Evolutionary conservation across 495 filamentous ascomycete genomes (phyloP).

Genomic region (Penicillium argentinense): DNA sequence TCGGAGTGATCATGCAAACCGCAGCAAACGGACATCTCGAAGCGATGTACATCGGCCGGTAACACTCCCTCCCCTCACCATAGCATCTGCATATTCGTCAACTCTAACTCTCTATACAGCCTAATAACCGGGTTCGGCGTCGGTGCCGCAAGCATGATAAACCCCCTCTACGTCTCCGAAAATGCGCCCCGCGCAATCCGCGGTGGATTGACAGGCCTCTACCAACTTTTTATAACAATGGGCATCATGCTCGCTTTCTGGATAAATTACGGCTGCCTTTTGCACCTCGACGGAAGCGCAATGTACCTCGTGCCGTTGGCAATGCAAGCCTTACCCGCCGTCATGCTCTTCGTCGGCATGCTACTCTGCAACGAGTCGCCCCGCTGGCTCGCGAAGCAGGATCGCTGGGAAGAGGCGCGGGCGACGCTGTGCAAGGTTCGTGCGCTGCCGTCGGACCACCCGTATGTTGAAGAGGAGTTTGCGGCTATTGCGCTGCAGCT

Average conservation of each 20-base stretch:
- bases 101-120: constrained; percentile 18
- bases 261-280: constrained; percentile 61
- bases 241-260: constrained; percentile 69
- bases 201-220: constrained; percentile 66
- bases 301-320: constrained; percentile 69
- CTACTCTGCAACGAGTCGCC: constrained; percentile 66
- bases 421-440: constrained; percentile 55
- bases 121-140: constrained; percentile 67
- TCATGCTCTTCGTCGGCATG: constrained; percentile 60
- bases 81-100: not conserved
- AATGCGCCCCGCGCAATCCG: constrained; percentile 72
- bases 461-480: constrained; percentile 66
- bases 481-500: constrained; percentile 63
- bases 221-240: constrained; percentile 64
- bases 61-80: constrained; percentile 4
- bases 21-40: constrained; percentile 52
- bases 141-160: constrained; percentile 64
- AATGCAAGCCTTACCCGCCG: constrained; percentile 64
- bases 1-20: constrained; percentile 65
- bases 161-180: constrained; percentile 59
- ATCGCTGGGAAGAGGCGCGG: constrained; percentile 68
- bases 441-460: constrained; percentile 52
- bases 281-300: constrained; percentile 50
- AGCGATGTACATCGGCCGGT: constrained; percentile 65
- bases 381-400: constrained; percentile 66